Evolutionary conservation across 768 basidiomycete genomes (phyloP).

Genomic region (Mrakia gelida): DNA sequence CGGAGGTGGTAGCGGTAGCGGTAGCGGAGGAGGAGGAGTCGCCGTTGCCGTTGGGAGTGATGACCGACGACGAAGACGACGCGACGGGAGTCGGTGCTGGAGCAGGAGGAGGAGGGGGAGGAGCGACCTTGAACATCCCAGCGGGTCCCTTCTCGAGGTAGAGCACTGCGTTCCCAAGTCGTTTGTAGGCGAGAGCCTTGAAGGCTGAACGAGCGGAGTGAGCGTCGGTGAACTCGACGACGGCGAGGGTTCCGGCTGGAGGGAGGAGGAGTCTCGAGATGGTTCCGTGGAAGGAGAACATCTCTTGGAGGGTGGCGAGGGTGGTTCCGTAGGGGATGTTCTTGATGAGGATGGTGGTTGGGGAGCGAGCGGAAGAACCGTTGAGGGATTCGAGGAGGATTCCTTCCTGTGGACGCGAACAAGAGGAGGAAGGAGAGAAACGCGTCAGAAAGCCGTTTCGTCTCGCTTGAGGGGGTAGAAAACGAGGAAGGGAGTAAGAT

Average conservation of each 20-base stretch:
- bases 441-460: not conserved
- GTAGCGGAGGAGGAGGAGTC: not conserved
- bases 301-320: conserved; percentile 63
- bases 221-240: conserved; percentile 75
- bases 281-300: conserved; percentile 72
- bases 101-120: not conserved
- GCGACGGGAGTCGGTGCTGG: not conserved
- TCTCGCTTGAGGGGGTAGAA: conserved; percentile 35
- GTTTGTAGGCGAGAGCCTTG: conserved; percentile 74
- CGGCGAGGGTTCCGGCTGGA: conserved; percentile 86
- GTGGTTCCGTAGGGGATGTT: conserved; percentile 93
- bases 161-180: conserved; percentile 80
- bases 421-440: not conserved
- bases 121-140: conserved; percentile 59
- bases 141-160: conserved; percentile 90
- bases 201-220: conserved; percentile 72
- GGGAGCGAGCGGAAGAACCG: conserved; percentile 50
- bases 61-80: not conserved
- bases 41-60: conserved; percentile 17
- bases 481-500: conserved; percentile 58
- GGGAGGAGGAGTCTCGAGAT: conserved; percentile 72
- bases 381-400: conserved; percentile 35
- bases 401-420: conserved; percentile 34
- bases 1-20: conserved; percentile 11
- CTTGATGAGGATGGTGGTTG: conserved; percentile 84